phyloP scores from a whole-genome alignment of 2,329 filamentous ascomycete species.

The Fusarium continuum region DNA sequence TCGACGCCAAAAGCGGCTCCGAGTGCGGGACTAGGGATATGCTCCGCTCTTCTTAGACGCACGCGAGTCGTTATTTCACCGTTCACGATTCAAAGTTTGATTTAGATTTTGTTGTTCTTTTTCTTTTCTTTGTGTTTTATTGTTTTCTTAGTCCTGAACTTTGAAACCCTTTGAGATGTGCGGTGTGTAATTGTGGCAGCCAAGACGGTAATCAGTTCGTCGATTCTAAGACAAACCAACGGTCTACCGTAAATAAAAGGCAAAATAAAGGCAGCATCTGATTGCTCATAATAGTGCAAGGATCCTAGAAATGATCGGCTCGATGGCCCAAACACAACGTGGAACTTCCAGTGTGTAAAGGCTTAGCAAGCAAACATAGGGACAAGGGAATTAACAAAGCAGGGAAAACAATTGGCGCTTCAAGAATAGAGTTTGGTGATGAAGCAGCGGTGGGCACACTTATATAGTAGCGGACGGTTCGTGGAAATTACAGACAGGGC shows the following conservation, averaged over 20 bases:
- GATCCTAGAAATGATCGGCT: slow-evolving; percentile 18
- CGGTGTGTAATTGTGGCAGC: neutral
- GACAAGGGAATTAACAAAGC: slow-evolving; percentile 11
- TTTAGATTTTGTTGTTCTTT: neutral
- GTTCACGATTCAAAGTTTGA: slow-evolving; percentile 13
- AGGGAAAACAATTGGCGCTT: slow-evolving; percentile 23
- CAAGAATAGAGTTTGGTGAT: slow-evolving; percentile 42
- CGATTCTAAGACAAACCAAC: neutral
- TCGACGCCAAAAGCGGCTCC: slow-evolving; percentile 24
- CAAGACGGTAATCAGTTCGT: slow-evolving; percentile 11
- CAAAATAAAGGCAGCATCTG: neutral
- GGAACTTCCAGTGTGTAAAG: slow-evolving; percentile 13
- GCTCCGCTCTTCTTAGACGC: slow-evolving; percentile 4
- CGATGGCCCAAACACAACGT: slow-evolving; percentile 22
- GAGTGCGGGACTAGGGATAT: neutral
- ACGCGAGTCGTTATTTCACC: slow-evolving; percentile 15
- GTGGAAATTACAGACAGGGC: slow-evolving; percentile 39
- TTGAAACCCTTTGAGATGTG: neutral
- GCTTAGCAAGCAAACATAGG: slow-evolving; percentile 24
- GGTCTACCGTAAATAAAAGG: neutral
- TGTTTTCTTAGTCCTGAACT: neutral
- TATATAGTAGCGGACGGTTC: slow-evolving; percentile 15
- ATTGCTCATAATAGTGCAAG: slow-evolving; percentile 4
- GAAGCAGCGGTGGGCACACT: slow-evolving; percentile 40
- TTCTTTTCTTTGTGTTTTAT: neutral